Conservation (phyloP, 2,329 filamentous ascomycete species). For the Penicillium crustosum region DNA sequence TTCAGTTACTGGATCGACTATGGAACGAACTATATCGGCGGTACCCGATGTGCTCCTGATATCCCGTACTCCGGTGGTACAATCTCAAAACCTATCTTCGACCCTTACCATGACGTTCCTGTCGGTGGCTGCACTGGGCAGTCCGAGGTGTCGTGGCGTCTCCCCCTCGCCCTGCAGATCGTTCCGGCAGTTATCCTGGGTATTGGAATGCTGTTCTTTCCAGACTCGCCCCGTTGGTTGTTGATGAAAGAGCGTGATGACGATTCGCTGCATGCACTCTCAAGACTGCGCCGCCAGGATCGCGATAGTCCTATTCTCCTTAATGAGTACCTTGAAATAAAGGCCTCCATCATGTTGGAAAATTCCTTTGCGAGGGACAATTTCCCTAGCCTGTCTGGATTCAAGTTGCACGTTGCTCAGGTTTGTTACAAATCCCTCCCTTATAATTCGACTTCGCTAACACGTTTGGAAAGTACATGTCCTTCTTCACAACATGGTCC, state of each 20-base stretch:
- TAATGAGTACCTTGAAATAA: constrained; percentile 53
- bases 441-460: background rate
- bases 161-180: constrained; percentile 51
- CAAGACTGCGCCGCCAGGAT: constrained; percentile 50
- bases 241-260: constrained; percentile 50
- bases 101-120: constrained; percentile 44
- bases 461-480: constrained; percentile 31
- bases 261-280: constrained; percentile 50
- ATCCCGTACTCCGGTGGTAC: constrained; percentile 51
- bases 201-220: constrained; percentile 50
- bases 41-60: constrained; percentile 49
- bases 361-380: constrained; percentile 34
- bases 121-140: constrained; percentile 50
- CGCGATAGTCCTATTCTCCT: constrained; percentile 48
- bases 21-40: constrained; percentile 47
- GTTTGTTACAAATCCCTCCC: constrained; percentile 13
- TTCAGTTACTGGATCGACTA: constrained; percentile 46
- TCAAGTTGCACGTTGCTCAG: constrained; percentile 35
- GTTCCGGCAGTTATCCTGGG: constrained; percentile 41
- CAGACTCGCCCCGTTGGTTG: constrained; percentile 59
- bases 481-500: constrained; percentile 36
- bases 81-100: constrained; percentile 40
- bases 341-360: constrained; percentile 45
- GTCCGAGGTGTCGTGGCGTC: constrained; percentile 49
- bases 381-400: constrained; percentile 31